Evolutionary conservation across 345 rosid species (phyloP).

Genomic region (Erysimum cheiranthoides): DNA sequence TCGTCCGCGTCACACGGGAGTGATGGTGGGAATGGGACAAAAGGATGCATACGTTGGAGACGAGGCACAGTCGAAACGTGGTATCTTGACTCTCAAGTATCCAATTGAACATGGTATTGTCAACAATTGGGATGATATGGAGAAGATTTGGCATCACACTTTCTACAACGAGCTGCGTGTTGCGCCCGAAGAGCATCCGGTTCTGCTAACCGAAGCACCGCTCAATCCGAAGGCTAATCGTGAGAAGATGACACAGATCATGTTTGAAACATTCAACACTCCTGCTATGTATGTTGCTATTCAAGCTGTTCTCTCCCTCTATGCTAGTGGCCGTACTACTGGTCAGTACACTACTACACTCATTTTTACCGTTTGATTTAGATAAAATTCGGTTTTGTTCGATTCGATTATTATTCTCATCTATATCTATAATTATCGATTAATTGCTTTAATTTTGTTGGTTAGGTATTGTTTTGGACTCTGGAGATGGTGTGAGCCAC

Average conservation of each 20-base stretch:
- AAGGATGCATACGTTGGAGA: conserved; percentile 72
- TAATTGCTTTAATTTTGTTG: conserved; percentile 15
- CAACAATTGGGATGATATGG: conserved; percentile 76
- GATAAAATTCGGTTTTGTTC: not conserved
- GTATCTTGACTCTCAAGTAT: conserved; percentile 67
- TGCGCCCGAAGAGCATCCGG: conserved; percentile 72
- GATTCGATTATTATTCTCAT: not conserved
- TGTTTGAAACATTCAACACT: conserved; percentile 68
- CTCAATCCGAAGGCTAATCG: conserved; percentile 72
- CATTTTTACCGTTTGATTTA: not conserved
- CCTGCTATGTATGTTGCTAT: conserved; percentile 74
- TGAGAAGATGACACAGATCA: conserved; percentile 73
- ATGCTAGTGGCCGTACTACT: conserved; percentile 79
- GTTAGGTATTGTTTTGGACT: conserved; percentile 68
- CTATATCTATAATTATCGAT: not conserved
- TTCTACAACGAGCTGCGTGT: conserved; percentile 68
- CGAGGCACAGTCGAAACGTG: conserved; percentile 78
- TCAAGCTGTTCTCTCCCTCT: conserved; percentile 74
- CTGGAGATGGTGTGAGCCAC: conserved; percentile 77
- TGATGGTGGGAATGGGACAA: conserved; percentile 77
- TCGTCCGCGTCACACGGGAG: conserved; percentile 72
- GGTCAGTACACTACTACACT: conserved; percentile 45
- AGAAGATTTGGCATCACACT: conserved; percentile 74
- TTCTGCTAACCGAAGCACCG: conserved; percentile 73
- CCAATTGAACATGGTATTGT: conserved; percentile 76